phyloP scores from a whole-genome alignment of 2,329 filamentous ascomycete genomes.

The Epichloe scottii region DNA sequence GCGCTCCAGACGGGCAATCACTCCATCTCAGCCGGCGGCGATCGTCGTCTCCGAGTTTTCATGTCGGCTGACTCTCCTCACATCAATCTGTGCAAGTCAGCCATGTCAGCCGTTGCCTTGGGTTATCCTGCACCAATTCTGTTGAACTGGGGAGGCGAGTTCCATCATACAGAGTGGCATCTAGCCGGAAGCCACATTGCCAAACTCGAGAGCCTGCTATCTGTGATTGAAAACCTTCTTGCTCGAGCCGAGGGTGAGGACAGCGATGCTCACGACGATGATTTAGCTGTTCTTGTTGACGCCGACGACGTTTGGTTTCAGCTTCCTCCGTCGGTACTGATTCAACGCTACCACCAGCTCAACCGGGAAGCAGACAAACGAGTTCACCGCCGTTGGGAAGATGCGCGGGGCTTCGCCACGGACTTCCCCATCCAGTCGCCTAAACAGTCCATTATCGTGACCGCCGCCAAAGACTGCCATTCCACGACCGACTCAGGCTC shows the following conservation, averaged over 20 bases:
- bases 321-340: constrained; percentile 24
- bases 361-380: constrained; percentile 22
- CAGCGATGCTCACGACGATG: constrained; percentile 2
- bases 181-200: constrained; percentile 26
- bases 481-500: constrained; percentile 21
- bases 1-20: not conserved
- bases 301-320: constrained; percentile 29
- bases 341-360: constrained; percentile 23
- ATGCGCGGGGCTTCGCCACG: constrained; percentile 4
- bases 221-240: constrained; percentile 14
- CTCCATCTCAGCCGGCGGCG: constrained; percentile 5
- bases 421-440: constrained; percentile 1
- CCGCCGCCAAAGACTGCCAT: constrained; percentile 23
- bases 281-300: constrained; percentile 23
- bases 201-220: constrained; percentile 19
- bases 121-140: constrained; percentile 25
- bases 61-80: constrained; percentile 25
- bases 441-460: constrained; percentile 20
- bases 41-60: constrained; percentile 22
- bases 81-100: constrained; percentile 26
- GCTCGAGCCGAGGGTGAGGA: constrained; percentile 4
- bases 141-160: constrained; percentile 26
- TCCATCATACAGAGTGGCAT: constrained; percentile 24
- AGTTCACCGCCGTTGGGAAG: constrained; percentile 13
- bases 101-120: constrained; percentile 25